These are phyloP conservation scores for Delonix regia DNA, from an alignment of 306 rosid genomes.

Conservation along the genomic window DNA sequence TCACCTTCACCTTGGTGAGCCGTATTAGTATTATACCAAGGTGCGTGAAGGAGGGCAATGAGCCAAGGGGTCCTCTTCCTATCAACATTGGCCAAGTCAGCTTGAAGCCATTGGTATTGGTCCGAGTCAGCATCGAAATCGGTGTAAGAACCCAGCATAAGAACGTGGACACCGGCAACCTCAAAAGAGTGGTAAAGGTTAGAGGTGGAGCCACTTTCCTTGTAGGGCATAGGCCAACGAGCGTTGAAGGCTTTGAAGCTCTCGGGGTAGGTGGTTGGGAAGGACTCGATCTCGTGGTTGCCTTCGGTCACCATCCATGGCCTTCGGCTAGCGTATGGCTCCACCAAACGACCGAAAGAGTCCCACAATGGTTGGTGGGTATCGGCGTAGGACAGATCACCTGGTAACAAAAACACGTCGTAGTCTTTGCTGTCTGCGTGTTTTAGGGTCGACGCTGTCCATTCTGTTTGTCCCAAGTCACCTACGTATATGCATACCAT, in stretches of 20 bases:
- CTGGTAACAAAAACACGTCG: conserved; percentile 65
- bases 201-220: conserved; percentile 66
- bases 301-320: conserved; percentile 89
- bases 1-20: conserved; percentile 91
- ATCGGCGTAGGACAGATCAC: conserved; percentile 77
- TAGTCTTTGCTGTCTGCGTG: conserved; percentile 57
- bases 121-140: conserved; percentile 46
- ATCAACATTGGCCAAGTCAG: conserved; percentile 56
- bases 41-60: conserved; percentile 64
- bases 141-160: conserved; percentile 73
- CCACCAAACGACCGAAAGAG: conserved; percentile 75
- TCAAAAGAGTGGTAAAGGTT: conserved; percentile 72
- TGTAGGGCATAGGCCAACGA: conserved; percentile 71
- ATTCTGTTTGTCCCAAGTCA: conserved; percentile 78
- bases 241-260: conserved; percentile 64
- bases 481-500: conserved; percentile 37
- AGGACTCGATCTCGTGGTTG: conserved; percentile 71
- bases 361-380: conserved; percentile 72
- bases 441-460: conserved; percentile 61
- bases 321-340: conserved; percentile 69
- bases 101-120: conserved; percentile 63
- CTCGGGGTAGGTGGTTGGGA: conserved; percentile 47
- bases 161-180: conserved; percentile 48
- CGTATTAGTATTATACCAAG: conserved; percentile 75
- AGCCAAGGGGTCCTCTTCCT: conserved; percentile 66